These are phyloP conservation scores for Carex myosuroides DNA, from an alignment of 176 grass and related monocot species.

Conservation along the genomic window DNA sequence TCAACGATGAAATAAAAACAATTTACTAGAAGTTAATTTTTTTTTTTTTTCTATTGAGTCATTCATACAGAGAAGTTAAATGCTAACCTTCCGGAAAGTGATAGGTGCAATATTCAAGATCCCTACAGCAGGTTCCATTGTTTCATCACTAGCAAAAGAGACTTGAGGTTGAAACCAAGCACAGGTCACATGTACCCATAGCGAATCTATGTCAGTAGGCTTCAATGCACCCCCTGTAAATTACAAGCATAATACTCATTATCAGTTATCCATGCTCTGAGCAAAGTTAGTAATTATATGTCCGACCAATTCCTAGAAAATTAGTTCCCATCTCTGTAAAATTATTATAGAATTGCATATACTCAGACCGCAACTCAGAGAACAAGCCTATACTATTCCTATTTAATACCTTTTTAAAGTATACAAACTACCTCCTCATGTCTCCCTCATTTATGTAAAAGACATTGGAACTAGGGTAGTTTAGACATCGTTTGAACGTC, in stretches of 20 bases:
- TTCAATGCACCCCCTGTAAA: constrained; percentile 81
- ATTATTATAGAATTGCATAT: constrained; percentile 6
- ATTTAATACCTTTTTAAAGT: background rate
- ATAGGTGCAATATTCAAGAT: constrained; percentile 78
- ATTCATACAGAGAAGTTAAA: background rate
- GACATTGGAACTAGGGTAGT: background rate
- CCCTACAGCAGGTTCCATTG: constrained; percentile 93
- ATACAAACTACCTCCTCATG: background rate
- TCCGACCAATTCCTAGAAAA: constrained; percentile 18
- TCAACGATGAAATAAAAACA: constrained; percentile 15
- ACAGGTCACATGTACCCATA: constrained; percentile 95
- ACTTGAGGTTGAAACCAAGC: constrained; percentile 99
- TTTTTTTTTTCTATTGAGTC: background rate
- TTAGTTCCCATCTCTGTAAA: constrained; percentile 14
- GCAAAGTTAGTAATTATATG: background rate
- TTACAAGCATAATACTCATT: constrained; percentile 21
- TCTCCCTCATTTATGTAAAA: background rate
- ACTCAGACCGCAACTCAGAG: constrained; percentile 1
- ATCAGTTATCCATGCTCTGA: background rate
- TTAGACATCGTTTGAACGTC: background rate
- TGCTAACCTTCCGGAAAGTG: constrained; percentile 80
- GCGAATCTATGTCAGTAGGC: constrained; percentile 72
- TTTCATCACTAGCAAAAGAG: constrained; percentile 91
- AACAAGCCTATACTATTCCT: background rate
- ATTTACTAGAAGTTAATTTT: background rate